phyloP scores from a whole-genome alignment of 2,329 filamentous ascomycete species.

The Beauveria varroae region DNA sequence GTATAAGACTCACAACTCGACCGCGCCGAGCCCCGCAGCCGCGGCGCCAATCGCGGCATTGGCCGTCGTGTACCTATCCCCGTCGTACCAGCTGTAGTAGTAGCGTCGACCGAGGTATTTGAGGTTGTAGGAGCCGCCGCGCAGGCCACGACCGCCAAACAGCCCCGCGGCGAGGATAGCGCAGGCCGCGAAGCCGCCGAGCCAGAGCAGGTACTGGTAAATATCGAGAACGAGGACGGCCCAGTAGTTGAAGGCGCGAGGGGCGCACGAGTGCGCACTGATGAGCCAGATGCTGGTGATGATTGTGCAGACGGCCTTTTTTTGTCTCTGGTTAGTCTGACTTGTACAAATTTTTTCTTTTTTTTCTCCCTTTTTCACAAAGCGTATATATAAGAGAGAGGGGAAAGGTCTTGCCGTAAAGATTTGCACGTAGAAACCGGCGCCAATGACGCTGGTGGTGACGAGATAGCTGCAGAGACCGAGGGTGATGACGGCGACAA shows the following conservation, averaged over 20 bases:
- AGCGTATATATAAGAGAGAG: too few species aligned
- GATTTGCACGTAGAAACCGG: conserved; percentile 25
- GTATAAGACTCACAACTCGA: too few species aligned
- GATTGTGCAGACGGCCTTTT: conserved; percentile 35
- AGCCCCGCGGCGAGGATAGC: conserved; percentile 26
- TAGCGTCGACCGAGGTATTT: background rate
- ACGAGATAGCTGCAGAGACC: conserved; percentile 40
- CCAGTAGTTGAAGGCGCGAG: conserved; percentile 46
- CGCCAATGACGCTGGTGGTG: conserved; percentile 26
- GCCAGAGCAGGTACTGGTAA: conserved; percentile 46
- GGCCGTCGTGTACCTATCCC: conserved; percentile 13
- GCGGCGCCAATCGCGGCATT: conserved; percentile 23
- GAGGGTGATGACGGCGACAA: conserved; percentile 37
- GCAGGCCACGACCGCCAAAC: conserved; percentile 10
- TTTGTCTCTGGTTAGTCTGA: too few species aligned
- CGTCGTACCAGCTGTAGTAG: background rate
- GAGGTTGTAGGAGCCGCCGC: conserved; percentile 1
- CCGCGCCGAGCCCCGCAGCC: too few species aligned
- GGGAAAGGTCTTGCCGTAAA: conserved; percentile 29
- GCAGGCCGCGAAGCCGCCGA: conserved; percentile 34
- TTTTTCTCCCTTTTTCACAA: too few species aligned
- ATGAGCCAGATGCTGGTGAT: conserved; percentile 39
- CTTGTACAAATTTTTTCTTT: background rate
- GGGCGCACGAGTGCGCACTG: conserved; percentile 31
- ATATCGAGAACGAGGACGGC: conserved; percentile 43